These are phyloP conservation scores for Hydnum rufescens DNA, from an alignment of 768 basidiomycete genomes.

Conservation along the genomic window DNA sequence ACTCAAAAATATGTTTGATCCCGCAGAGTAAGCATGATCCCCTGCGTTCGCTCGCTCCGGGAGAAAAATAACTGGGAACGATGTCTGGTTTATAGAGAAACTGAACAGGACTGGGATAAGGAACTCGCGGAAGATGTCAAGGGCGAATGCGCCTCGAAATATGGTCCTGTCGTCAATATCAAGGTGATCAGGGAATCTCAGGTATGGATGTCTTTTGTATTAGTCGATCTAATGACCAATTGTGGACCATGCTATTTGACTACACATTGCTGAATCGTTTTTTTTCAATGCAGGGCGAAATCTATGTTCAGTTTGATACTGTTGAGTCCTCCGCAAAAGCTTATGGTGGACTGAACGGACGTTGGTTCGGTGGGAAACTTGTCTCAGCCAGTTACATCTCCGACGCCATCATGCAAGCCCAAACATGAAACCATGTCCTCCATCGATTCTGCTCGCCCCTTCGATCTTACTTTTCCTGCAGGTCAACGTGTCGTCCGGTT, in stretches of 20 bases:
- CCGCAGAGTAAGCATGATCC: conserved; percentile 58
- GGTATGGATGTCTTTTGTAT: conserved; percentile 26
- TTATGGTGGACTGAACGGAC: conserved; percentile 77
- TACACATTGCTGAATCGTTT: not conserved
- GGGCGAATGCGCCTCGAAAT: conserved; percentile 79
- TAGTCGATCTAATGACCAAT: not conserved
- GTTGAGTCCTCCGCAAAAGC: conserved; percentile 69
- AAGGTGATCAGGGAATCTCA: conserved; percentile 88
- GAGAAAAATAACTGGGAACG: conserved; percentile 7
- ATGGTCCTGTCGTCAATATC: conserved; percentile 70
- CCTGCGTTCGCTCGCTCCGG: conserved; percentile 1
- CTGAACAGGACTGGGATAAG: conserved; percentile 88
- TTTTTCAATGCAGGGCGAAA: conserved; percentile 56
- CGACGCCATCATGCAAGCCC: conserved; percentile 85
- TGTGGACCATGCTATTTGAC: not conserved
- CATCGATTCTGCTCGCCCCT: no score
- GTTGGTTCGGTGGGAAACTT: conserved; percentile 91
- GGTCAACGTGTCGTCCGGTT: no score
- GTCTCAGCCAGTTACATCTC: conserved; percentile 77
- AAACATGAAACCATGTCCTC: no score
- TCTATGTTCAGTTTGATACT: conserved; percentile 78
- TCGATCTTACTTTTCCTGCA: no score
- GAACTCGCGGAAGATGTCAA: conserved; percentile 95
- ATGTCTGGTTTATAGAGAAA: conserved; percentile 40
- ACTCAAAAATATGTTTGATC: conserved; percentile 89